Base-by-base conservation (phyloP, 768 basidiomycete species). In the Tricholoma saponaceum region DNA sequence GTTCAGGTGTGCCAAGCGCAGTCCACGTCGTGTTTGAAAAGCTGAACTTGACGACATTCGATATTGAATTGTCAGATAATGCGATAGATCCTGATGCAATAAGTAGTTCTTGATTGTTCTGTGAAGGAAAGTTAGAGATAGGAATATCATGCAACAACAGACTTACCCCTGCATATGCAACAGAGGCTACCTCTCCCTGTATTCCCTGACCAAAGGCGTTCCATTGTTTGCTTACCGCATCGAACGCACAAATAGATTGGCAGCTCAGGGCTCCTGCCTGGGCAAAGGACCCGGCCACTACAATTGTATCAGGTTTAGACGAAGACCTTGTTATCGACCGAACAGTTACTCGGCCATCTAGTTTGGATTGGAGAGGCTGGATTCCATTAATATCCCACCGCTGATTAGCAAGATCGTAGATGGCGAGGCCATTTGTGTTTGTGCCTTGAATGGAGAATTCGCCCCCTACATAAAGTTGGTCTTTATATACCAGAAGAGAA, bases 231-330 rank as follows among this genome's bases (percentile, higher is more conserved):
- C 74, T 74, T 0, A 67, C 68, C 1, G 79, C 81, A 67, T 95
- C 86, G 65, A 90, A 86, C 18, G 82, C 72, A 68, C 96, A 99
- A 41, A 98, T 84, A 2, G 83, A 86, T 37, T 82, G 81, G 70
- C 96, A 98, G 0, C 73, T 69, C 14, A 90, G 72, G 0, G 86
- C 81, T 7, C 93, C 95, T 2, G 90, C 93, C 41, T 85, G 81
- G 0, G 83, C 71, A 61, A 99, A 98, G 2, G 88, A 84, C n/a
- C 96, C 96, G 2, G 90, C 94, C 10, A 97, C 88, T 50, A 97
- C 76, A 54, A 98, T 68, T 2, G 77, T 78, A 49, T 84, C 80
- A 23, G 81, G 64, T 63, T 85, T 81, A 12, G 85, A 79, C 0
- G 80, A 66, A 0, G 92, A 82, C 55, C 78, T 75, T 1, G 83